phyloP scores from a whole-genome alignment of 2,329 filamentous ascomycete species.

The Orbilia quercus region DNA sequence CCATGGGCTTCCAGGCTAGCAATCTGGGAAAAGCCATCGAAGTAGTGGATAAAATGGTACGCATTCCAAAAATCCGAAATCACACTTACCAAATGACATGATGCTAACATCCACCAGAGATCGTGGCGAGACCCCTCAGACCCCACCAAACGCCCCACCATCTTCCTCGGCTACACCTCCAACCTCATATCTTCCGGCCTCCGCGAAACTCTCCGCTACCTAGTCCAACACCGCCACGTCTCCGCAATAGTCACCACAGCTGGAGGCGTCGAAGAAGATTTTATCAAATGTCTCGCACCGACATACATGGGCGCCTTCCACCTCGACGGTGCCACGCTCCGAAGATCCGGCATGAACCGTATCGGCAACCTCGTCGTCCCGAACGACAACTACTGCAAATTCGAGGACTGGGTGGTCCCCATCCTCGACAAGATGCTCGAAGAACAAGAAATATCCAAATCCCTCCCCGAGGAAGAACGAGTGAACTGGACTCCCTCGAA shows the following conservation, averaged over 20 bases:
- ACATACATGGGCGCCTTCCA: constrained; percentile 92
- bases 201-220: constrained; percentile 87
- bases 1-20: constrained; percentile 86
- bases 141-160: constrained; percentile 82
- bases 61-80: constrained; percentile 57
- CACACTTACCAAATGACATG: constrained; percentile 1
- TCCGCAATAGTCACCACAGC: constrained; percentile 95
- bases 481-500: constrained; percentile 94
- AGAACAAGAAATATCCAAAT: constrained; percentile 85
- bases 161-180: constrained; percentile 97
- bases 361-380: constrained; percentile 96
- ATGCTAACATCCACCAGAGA: constrained; percentile 66
- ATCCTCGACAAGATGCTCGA: constrained; percentile 94
- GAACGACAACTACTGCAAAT: constrained; percentile 96
- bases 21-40: constrained; percentile 86
- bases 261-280: constrained; percentile 94
- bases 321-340: constrained; percentile 78
- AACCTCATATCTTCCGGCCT: constrained; percentile 97
- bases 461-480: constrained; percentile 72
- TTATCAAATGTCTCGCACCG: constrained; percentile 96
- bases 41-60: constrained; percentile 96
- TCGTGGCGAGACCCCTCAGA: constrained; percentile 80
- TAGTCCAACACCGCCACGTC: constrained; percentile 91
- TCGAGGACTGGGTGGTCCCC: constrained; percentile 97
- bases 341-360: constrained; percentile 87